Evolutionary conservation across 768 basidiomycete species (phyloP).

Genomic region (Crepidotus variabilis): DNA sequence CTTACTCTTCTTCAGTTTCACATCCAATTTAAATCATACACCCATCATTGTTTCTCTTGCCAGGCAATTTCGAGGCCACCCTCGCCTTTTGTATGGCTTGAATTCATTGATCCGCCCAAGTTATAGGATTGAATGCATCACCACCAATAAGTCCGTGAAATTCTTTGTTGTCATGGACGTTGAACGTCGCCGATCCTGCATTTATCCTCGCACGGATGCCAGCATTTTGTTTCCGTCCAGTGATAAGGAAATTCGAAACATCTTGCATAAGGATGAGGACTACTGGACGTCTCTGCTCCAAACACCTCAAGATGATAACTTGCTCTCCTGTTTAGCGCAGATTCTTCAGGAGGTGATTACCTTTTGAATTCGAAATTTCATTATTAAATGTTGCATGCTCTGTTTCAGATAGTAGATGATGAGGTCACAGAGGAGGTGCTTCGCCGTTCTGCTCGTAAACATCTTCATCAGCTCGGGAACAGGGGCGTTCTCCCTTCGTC

Average conservation of each 20-base stretch:
- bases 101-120: constrained; percentile 6
- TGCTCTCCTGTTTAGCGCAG: constrained; percentile 12
- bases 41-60: constrained; percentile 3
- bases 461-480: constrained; percentile 14
- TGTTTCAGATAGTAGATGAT: constrained; percentile 11
- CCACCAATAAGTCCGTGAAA: constrained; percentile 5
- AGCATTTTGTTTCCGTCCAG: background rate
- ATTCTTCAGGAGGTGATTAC: constrained; percentile 12
- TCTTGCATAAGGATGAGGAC: background rate
- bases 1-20: too few species aligned
- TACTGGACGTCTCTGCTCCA: constrained; percentile 4
- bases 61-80: constrained; percentile 3
- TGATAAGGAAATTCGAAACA: background rate
- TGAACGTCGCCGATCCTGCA: background rate
- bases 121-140: constrained; percentile 10
- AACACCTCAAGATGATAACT: constrained; percentile 1
- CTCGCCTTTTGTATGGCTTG: constrained; percentile 9
- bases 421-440: constrained; percentile 3
- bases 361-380: background rate
- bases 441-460: constrained; percentile 8
- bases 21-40: too few species aligned
- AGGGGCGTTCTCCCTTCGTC: constrained; percentile 19
- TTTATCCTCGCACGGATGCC: constrained; percentile 2
- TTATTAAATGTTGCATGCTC: background rate
- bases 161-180: constrained; percentile 8